Evolutionary conservation across 148 eudicot species (phyloP).

Genomic region (Selenicereus undatus): DNA sequence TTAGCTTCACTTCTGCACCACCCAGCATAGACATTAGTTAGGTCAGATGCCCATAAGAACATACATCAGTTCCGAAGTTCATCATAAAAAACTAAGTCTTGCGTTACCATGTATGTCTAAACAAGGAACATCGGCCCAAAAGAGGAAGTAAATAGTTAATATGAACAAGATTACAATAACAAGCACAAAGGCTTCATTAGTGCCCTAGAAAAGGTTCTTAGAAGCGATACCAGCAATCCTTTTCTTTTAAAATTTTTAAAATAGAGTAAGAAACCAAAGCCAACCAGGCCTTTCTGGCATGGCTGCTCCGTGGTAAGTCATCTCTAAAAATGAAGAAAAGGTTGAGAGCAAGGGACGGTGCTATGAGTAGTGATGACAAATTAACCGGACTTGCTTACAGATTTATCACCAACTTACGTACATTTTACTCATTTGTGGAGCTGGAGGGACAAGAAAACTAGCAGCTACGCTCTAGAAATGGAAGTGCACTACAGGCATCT

Average conservation of each 20-base stretch:
- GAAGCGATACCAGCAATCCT: background rate
- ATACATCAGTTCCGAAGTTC: background rate
- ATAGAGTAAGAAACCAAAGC: too few species aligned
- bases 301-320: too few species aligned
- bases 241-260: too few species aligned
- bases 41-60: background rate
- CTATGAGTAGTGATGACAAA: too few species aligned
- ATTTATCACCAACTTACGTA: background rate
- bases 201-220: background rate
- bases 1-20: constrained; percentile 61
- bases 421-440: background rate
- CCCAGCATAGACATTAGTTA: background rate
- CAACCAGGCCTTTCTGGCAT: too few species aligned
- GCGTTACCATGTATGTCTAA: too few species aligned
- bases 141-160: too few species aligned
- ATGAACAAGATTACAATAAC: background rate
- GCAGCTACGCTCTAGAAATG: background rate
- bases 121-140: background rate
- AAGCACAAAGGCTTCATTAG: background rate
- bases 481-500: background rate
- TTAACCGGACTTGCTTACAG: background rate
- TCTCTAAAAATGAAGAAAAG: too few species aligned
- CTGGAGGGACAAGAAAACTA: background rate
- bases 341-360: too few species aligned
- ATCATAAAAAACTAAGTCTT: background rate